Evolutionary conservation across 176 grass and related monocot genomes (phyloP), one percentile per base, ranked within the genome.

Genomic region (Stipa capillata): DNA sequence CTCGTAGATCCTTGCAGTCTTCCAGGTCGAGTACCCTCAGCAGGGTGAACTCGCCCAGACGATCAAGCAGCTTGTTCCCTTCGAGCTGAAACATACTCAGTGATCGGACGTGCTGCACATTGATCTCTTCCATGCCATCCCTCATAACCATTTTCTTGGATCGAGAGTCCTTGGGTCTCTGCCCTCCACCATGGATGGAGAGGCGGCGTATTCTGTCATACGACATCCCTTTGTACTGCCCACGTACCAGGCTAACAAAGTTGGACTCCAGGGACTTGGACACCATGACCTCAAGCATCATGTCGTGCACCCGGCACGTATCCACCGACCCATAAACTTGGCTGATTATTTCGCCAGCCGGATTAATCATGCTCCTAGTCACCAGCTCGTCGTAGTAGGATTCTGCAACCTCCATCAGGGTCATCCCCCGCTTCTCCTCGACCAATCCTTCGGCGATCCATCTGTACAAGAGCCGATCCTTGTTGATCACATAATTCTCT

Each of bases 401-500:
- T 18, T 75, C 72, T 57, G 72, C 72, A 40, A 75, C 35, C 2
- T 75, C 72, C 12, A 41, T 16, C 13, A 59, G 17, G 3, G 73
- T 43, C 73, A 75, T 4, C 12, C 72, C 72, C 10, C 72, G 51
- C 51, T 42, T 75, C 51, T 42, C 72, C 3, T 21, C 12, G 11
- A 58, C 72, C 20, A 75, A 54, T 33, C 72, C 72, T 57, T 75
- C 72, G 0, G 72, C 35, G 3, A 75, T 75, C 72, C 72, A 75
- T 39, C 52, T 55, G 34, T 24, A 16, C 7, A 75, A 4, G 0
- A 75, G 33, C 8, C 71, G 11, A 1, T 74, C 33, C 21, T 42
- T 74, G 8, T 4, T 5, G 2, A 72, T 7, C 27, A 3, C 41
- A 29, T 18, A 42, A 47, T 69, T 40, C 24, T 72, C 69, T 2